Conservation (phyloP, 208 protist species). For the Leishmania mexicana region DNA sequence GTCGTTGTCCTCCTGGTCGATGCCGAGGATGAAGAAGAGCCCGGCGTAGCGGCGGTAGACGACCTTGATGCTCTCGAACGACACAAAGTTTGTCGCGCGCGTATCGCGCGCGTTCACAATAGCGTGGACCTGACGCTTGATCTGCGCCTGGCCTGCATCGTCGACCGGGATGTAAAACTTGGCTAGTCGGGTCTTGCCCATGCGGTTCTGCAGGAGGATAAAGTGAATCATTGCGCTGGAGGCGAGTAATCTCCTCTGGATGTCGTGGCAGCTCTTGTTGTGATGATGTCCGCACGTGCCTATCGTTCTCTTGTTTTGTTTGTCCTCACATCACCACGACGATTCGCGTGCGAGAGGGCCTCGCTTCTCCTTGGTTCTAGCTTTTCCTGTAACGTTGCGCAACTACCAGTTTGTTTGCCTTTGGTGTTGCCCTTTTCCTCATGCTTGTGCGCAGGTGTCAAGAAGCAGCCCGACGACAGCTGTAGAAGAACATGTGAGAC, state of each 20-base stretch:
- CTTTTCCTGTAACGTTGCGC: neutral
- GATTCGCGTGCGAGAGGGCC: neutral
- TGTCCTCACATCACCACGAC: no score
- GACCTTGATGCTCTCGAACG: constrained; percentile 95
- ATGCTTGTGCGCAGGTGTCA: neutral
- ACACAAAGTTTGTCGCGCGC: constrained; percentile 97
- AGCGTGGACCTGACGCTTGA: constrained; percentile 96
- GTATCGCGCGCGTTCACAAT: constrained; percentile 95
- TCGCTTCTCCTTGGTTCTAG: neutral
- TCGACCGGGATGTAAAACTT: constrained; percentile 98
- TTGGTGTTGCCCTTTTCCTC: neutral
- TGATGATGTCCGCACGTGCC: neutral
- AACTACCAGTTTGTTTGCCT: neutral
- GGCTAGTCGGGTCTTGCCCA: constrained; percentile 98
- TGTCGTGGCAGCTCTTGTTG: neutral
- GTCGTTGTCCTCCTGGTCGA: constrained; percentile 99
- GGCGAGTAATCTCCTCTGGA: neutral
- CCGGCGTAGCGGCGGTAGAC: constrained; percentile 99
- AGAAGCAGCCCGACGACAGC: neutral
- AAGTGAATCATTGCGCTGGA: constrained; percentile 96
- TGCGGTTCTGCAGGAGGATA: constrained; percentile 98
- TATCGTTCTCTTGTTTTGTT: neutral
- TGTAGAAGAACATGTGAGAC: neutral
- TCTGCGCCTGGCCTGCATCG: constrained; percentile 93
- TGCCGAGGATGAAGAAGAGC: constrained; percentile 99